Evolutionary conservation across 495 filamentous ascomycete genomes (phyloP).

Genomic region (Aspergillus diversus): DNA sequence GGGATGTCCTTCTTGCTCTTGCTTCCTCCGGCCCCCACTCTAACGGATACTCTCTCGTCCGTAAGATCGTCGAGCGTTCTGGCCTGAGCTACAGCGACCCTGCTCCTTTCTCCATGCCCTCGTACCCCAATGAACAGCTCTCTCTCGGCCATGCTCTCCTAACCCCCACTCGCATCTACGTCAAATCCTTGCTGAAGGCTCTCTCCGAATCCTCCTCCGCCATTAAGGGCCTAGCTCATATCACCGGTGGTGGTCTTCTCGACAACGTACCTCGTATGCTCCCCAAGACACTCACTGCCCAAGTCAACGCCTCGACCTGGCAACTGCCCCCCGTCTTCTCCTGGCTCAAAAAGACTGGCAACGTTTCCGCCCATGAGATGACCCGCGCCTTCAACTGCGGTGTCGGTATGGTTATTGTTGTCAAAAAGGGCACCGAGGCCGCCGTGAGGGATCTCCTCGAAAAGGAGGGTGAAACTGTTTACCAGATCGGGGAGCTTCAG

Average conservation of each 20-base stretch:
- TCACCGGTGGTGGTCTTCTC: slow-evolving; percentile 88
- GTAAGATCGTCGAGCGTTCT: slow-evolving; percentile 76
- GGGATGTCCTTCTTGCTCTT: slow-evolving; percentile 84
- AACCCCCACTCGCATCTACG: slow-evolving; percentile 82
- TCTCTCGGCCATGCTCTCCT: slow-evolving; percentile 75
- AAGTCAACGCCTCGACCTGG: slow-evolving; percentile 77
- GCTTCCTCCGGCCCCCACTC: slow-evolving; percentile 85
- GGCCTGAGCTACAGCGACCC: slow-evolving; percentile 68
- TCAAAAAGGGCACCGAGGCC: slow-evolving; percentile 58
- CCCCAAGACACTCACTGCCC: slow-evolving; percentile 70
- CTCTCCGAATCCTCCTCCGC: slow-evolving; percentile 56
- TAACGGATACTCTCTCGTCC: slow-evolving; percentile 93
- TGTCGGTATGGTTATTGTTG: slow-evolving; percentile 88
- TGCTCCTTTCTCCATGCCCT: slow-evolving; percentile 72
- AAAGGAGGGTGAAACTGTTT: slow-evolving; percentile 74
- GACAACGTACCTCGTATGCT: slow-evolving; percentile 96
- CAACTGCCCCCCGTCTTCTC: slow-evolving; percentile 71
- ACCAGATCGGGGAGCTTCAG: slow-evolving; percentile 70
- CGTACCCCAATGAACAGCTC: slow-evolving; percentile 32
- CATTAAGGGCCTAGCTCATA: slow-evolving; percentile 95
- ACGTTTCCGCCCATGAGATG: slow-evolving; percentile 75
- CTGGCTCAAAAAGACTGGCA: slow-evolving; percentile 83
- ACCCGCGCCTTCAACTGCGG: slow-evolving; percentile 92
- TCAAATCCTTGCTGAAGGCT: slow-evolving; percentile 69
- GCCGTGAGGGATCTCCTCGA: slow-evolving; percentile 55